Percentiles rank a stretch among this genome's conserved stretches.
These are phyloP conservation scores for Cystobasidium sp. DNA, from an alignment of 1,284 basidiomycete genomes.

Conservation along the genomic window DNA sequence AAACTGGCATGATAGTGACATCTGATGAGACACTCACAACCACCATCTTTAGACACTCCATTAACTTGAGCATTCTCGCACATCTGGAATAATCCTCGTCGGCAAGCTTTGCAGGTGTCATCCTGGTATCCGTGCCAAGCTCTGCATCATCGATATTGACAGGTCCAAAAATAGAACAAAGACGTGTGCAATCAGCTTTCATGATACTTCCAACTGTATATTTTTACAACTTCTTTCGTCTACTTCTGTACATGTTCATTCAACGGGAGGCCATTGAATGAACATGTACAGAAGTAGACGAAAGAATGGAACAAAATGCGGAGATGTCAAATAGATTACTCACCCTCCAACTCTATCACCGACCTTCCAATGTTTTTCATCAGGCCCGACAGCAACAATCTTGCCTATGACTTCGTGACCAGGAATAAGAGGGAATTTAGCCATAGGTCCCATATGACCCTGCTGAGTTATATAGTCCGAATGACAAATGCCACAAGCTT, in stretches of 20 bases:
- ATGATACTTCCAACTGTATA: neutral
- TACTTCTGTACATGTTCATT: no score
- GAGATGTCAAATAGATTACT: neutral
- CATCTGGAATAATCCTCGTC: slow-evolving; percentile 50
- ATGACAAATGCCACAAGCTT: slow-evolving; percentile 32
- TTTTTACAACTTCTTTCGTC: no score
- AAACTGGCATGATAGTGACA: neutral
- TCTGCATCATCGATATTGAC: neutral
- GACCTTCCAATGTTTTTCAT: slow-evolving; percentile 53
- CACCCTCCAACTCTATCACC: slow-evolving; percentile 52
- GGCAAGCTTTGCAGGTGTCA: slow-evolving; percentile 52
- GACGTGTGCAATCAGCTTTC: neutral
- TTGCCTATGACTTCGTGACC: slow-evolving; percentile 53
- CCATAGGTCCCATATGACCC: slow-evolving; percentile 7
- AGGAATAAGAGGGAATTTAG: slow-evolving; percentile 50
- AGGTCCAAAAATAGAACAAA: neutral
- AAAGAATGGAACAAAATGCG: neutral
- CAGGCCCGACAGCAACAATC: slow-evolving; percentile 46
- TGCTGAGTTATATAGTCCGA: slow-evolving; percentile 6
- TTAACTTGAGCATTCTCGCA: slow-evolving; percentile 53
- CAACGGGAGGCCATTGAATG: no score
- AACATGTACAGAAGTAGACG: neutral
- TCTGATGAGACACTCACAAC: slow-evolving; percentile 44
- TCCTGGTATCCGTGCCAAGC: slow-evolving; percentile 41
- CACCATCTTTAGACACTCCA: slow-evolving; percentile 57